Evolutionary conservation across 768 basidiomycete genomes (phyloP), one percentile per base, ranked within the genome.

Genomic region (Fistulinella prunicolor): DNA sequence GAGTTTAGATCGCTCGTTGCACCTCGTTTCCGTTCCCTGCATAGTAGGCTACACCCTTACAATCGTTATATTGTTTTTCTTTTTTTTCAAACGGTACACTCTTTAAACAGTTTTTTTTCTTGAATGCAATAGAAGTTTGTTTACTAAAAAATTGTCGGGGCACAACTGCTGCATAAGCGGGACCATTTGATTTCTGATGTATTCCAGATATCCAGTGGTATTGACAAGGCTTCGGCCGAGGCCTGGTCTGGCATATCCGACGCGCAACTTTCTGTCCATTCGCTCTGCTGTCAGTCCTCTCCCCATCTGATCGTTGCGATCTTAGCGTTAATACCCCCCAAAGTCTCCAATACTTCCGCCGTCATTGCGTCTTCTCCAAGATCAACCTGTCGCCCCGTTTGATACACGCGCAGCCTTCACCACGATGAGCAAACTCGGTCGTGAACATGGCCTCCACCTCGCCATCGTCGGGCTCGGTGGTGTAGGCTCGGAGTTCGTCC

Each of bases 401-500:
- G 46, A 49, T 42, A 49, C 47, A 38, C 48, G 20, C 20, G 13
- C 38, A 38, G 10, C 10, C 22, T 23, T 23, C 13, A 40, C 20
- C 19, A 43, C 19, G 9, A 65, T 65, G 63, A 58, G 40, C 39
- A 26, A 17, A 26, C 42, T 41, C 10, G 41, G 42, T 21, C 57
- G 20, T 20, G 58, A 58, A 57, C 62, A 53, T 62, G 73, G 50
- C 65, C 73, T 70, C 45, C 55, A 66, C 10, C 82, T 97, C 44
- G 91, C 91, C 37, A 77, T 96, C 54, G 76, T 97, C 46, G 96
- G 96, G 49, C 80, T 92, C 26, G 96, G 96, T 3, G 87, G 95
- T 44, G 96, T 99, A 21, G 96, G 96, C 23, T 75, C 81, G 34
- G 90, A 92, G 62, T 81, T 98, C 59, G 75, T 98, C 65, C 68